A percentile compares a stretch with the other conserved stretches of the same genome.
Evolutionary conservation across 306 rosid genomes (phyloP).

Genomic region (Castanea sativa): DNA sequence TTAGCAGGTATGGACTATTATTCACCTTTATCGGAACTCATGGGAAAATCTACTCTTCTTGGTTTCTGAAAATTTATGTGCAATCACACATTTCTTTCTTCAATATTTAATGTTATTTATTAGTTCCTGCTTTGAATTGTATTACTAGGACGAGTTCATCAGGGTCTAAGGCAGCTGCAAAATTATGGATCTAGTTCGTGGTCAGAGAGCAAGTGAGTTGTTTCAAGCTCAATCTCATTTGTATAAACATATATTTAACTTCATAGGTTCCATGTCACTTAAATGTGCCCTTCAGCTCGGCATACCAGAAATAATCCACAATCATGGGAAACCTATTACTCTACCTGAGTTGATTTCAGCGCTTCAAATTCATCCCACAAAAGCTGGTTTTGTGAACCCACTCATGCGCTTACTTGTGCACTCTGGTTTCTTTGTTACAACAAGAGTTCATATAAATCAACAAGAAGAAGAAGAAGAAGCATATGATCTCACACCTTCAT

Average conservation of each 20-base stretch:
- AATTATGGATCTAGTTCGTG: neutral
- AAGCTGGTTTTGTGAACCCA: conserved; percentile 6
- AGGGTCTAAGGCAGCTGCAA: too few relatives aligned
- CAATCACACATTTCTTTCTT: neutral
- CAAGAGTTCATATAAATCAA: neutral
- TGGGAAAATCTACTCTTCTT: too few relatives aligned
- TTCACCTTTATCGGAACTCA: too few relatives aligned
- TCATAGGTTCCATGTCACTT: conserved; percentile 45
- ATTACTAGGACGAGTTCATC: too few relatives aligned
- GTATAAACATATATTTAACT: conserved; percentile 36
- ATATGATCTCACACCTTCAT: conserved; percentile 42
- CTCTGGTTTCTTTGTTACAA: conserved; percentile 33
- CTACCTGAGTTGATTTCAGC: conserved; percentile 32
- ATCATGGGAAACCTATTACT: conserved; percentile 46
- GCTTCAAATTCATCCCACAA: conserved; percentile 34
- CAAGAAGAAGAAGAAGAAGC: conserved; percentile 11
- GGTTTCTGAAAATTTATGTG: too few relatives aligned
- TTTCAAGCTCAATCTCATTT: conserved; percentile 49
- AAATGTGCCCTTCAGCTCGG: conserved; percentile 40
- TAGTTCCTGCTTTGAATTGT: too few relatives aligned
- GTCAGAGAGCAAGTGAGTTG: conserved; percentile 23
- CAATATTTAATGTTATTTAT: conserved; percentile 10
- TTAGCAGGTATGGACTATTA: too few relatives aligned
- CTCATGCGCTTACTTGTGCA: conserved; percentile 44
- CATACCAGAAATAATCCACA: conserved; percentile 42